phyloP scores from a whole-genome alignment of 164 flowering plant genomes.

The Dillenia turbinata region DNA sequence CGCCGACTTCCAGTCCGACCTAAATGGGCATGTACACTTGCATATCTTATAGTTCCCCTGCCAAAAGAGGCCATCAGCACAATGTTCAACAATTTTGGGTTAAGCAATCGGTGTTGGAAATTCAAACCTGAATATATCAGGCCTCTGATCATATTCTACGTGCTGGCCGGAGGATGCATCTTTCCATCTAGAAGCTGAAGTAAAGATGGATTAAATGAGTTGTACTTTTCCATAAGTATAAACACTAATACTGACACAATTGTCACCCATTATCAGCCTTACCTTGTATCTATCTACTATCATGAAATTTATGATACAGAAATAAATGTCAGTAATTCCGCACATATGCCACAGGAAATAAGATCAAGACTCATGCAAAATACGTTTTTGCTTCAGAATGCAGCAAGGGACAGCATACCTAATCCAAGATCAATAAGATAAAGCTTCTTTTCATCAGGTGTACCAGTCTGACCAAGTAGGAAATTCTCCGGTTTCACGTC shows the following conservation, averaged over 20 bases:
- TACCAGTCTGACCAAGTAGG: slow-evolving; percentile 85
- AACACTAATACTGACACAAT: too few species aligned
- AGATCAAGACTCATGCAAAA: too few species aligned
- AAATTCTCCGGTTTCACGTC: slow-evolving; percentile 98
- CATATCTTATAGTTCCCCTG: slow-evolving; percentile 90
- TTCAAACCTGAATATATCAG: slow-evolving; percentile 78
- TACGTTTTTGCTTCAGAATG: too few species aligned
- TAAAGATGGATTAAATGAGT: slow-evolving; percentile 8
- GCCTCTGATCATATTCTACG: slow-evolving; percentile 92
- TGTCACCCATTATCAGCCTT: too few species aligned
- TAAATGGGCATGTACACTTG: slow-evolving; percentile 92
- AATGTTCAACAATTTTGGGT: neutral
- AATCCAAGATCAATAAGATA: slow-evolving; percentile 92
- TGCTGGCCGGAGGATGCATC: slow-evolving; percentile 64
- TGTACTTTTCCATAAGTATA: neutral
- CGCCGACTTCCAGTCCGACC: slow-evolving; percentile 89
- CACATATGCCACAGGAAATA: too few species aligned
- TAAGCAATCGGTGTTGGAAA: neutral
- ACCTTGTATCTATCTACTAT: too few species aligned
- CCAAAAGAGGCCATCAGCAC: slow-evolving; percentile 6
- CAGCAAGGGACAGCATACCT: slow-evolving; percentile 39
- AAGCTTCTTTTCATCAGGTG: slow-evolving; percentile 78
- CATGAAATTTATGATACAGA: too few species aligned
- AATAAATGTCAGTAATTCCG: too few species aligned
- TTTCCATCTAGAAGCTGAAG: slow-evolving; percentile 83